Conservation (phyloP, 2,329 filamentous ascomycete genomes). For the Didymosphaeria variabile region DNA sequence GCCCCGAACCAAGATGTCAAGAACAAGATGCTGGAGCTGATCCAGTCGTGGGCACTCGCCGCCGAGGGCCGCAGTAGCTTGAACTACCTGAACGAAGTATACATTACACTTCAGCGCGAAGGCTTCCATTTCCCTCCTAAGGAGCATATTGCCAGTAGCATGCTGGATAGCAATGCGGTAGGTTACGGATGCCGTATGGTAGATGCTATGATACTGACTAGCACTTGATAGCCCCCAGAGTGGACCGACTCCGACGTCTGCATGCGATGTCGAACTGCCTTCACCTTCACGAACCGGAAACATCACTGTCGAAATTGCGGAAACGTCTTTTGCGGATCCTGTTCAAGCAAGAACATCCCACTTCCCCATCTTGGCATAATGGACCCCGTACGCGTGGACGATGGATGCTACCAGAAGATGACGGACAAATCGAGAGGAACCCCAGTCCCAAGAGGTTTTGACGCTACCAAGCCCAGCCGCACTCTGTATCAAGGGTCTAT, state of each 20-base stretch:
- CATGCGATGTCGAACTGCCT: slow-evolving; percentile 94
- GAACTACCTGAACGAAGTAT: slow-evolving; percentile 87
- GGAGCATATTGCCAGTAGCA: slow-evolving; percentile 88
- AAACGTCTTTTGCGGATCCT: slow-evolving; percentile 95
- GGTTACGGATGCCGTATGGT: slow-evolving; percentile 46
- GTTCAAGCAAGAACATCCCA: slow-evolving; percentile 86
- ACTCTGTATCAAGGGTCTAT: slow-evolving; percentile 73
- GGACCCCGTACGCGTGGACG: slow-evolving; percentile 91
- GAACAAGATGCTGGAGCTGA: slow-evolving; percentile 88
- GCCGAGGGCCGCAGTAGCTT: slow-evolving; percentile 86
- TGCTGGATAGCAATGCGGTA: slow-evolving; percentile 96
- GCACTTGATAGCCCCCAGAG: slow-evolving; percentile 76
- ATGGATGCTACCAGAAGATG: slow-evolving; percentile 91
- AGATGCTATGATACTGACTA: slow-evolving; percentile 19
- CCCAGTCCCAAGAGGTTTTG: slow-evolving; percentile 55
- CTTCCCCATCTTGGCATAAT: slow-evolving; percentile 92
- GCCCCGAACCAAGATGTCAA: slow-evolving; percentile 87
- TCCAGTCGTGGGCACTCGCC: slow-evolving; percentile 91
- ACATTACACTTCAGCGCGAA: slow-evolving; percentile 81
- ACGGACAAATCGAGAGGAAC: slow-evolving; percentile 72
- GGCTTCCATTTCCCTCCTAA: slow-evolving; percentile 90
- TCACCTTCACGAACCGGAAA: slow-evolving; percentile 98
- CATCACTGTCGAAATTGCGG: slow-evolving; percentile 98
- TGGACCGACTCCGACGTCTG: slow-evolving; percentile 98
- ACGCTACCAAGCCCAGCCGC: slow-evolving; percentile 64